These are phyloP conservation scores for Pichia californica DNA, from an alignment of 805 yeast species.

Conservation along the genomic window DNA sequence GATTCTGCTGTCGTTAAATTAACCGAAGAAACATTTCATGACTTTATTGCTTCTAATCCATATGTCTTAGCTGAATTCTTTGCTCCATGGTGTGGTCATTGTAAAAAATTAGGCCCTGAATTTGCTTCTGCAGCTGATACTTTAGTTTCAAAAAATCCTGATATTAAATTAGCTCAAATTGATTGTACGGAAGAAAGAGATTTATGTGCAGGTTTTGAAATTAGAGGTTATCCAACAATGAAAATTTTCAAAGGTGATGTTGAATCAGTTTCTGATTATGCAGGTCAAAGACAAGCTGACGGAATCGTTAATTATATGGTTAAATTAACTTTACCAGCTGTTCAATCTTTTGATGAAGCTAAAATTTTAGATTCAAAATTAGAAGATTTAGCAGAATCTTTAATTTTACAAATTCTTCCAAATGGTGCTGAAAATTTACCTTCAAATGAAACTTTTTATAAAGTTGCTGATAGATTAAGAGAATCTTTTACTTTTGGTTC, in stretches of 20 bases:
- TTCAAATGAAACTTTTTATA: slow-evolving; percentile 52
- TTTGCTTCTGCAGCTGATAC: slow-evolving; percentile 64
- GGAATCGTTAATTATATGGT: slow-evolving; percentile 75
- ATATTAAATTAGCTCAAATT: slow-evolving; percentile 71
- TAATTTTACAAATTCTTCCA: slow-evolving; percentile 48
- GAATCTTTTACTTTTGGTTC: slow-evolving; percentile 59
- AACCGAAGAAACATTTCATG: slow-evolving; percentile 55
- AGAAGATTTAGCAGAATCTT: slow-evolving; percentile 39
- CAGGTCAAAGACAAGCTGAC: slow-evolving; percentile 78
- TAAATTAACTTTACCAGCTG: slow-evolving; percentile 77
- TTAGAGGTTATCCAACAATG: slow-evolving; percentile 81
- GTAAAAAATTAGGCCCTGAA: slow-evolving; percentile 83
- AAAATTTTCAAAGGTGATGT: slow-evolving; percentile 61
- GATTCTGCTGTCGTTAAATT: slow-evolving; percentile 85
- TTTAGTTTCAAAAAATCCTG: slow-evolving; percentile 41
- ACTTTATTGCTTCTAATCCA: slow-evolving; percentile 64
- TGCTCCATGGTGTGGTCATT: slow-evolving; percentile 98
- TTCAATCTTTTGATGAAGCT: slow-evolving; percentile 41
- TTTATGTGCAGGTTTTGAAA: slow-evolving; percentile 59
- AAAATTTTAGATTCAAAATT: slow-evolving; percentile 46
- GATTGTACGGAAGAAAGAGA: slow-evolving; percentile 78
- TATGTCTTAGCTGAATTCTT: slow-evolving; percentile 81
- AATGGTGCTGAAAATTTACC: slow-evolving; percentile 23
- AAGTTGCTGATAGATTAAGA: slow-evolving; percentile 57
- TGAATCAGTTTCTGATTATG: slow-evolving; percentile 53